Evolutionary conservation across 148 eudicot genomes (phyloP), one percentile per base, ranked within the genome.

Genomic region (Dianthus caryophyllus): DNA sequence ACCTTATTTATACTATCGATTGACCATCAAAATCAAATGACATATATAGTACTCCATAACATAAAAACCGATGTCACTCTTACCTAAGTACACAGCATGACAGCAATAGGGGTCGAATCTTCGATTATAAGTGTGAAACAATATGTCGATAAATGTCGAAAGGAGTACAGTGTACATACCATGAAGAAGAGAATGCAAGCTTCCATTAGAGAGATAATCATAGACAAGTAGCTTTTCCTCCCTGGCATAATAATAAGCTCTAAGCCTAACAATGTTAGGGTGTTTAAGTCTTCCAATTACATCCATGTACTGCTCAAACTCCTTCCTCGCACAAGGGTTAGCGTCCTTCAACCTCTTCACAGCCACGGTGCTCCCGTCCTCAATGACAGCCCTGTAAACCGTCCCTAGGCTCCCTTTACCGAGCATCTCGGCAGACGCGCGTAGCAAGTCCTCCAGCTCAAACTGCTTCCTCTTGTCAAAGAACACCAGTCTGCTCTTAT

Each of bases 351-450:
- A 67, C 87, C 97, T 79, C 81, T 94, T 94, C 58, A 94, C 98
- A 0, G 96, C 96, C 77, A 94, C 98, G 21, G 81, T 73, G 9
- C 71, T 63, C 1, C 98, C 97, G 44, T 86, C 90, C 51, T 94
- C 97, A 31, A 94, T 76, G 61, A 83, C 96, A 29, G 98, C 98
- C 83, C 78, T 73, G 41, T 94, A 94, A 17, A 86, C 91, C 54
- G 97, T 94, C 71, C 98, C 98, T 0, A 89, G 53, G 3, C 87
- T 81, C 44, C 98, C 98, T 74, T 90, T 94, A 25, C 98, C 98
- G 20, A 94, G 84, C 98, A 94, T 88, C 79, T 94, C 98, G 0
- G 98, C 98, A 38, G 97, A 94, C 0, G 97, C 98, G 13, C 88
- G 69, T 21, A 94, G 72, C 80, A 94, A 77, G 67, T 94, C 97